These are phyloP conservation scores for Conidiobolus incongruus DNA, from an alignment of 371 early-diverging fungal genomes.

Conservation along the genomic window DNA sequence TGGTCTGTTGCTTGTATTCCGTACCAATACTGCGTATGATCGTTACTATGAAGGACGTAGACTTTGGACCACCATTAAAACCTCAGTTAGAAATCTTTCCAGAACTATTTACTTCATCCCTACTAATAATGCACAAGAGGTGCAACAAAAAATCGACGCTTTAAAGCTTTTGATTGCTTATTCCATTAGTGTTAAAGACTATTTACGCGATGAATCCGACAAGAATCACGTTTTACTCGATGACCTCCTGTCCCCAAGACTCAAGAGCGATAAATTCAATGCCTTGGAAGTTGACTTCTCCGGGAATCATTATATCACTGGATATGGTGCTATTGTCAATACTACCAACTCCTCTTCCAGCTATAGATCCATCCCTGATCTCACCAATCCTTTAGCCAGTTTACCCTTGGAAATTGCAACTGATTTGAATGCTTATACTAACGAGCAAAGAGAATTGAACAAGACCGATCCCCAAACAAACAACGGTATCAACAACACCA, in stretches of 20 bases:
- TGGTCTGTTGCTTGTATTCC: slow-evolving; percentile 42
- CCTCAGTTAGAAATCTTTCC: slow-evolving; percentile 29
- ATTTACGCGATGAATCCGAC: slow-evolving; percentile 38
- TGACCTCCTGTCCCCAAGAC: slow-evolving; percentile 16
- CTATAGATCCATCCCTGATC: background rate
- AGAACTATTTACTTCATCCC: slow-evolving; percentile 35
- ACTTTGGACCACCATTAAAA: slow-evolving; percentile 8
- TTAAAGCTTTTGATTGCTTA: slow-evolving; percentile 50
- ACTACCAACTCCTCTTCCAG: background rate
- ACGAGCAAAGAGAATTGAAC: slow-evolving; percentile 16
- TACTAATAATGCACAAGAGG: slow-evolving; percentile 19
- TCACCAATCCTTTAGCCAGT: slow-evolving; percentile 7
- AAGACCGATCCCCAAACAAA: slow-evolving; percentile 22
- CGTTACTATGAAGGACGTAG: slow-evolving; percentile 19
- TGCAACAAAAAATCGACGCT: slow-evolving; percentile 35
- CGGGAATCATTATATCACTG: background rate
- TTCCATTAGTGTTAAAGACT: slow-evolving; percentile 39
- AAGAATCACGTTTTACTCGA: slow-evolving; percentile 24
- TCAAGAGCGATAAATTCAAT: background rate
- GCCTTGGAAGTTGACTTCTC: background rate
- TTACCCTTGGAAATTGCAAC: slow-evolving; percentile 30
- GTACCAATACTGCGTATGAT: slow-evolving; percentile 57
- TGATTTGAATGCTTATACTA: slow-evolving; percentile 25
- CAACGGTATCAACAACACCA: slow-evolving; percentile 20
- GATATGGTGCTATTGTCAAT: background rate